phyloP scores from a whole-genome alignment of 305 asterid genomes.

The Fraxinus dipetala region DNA sequence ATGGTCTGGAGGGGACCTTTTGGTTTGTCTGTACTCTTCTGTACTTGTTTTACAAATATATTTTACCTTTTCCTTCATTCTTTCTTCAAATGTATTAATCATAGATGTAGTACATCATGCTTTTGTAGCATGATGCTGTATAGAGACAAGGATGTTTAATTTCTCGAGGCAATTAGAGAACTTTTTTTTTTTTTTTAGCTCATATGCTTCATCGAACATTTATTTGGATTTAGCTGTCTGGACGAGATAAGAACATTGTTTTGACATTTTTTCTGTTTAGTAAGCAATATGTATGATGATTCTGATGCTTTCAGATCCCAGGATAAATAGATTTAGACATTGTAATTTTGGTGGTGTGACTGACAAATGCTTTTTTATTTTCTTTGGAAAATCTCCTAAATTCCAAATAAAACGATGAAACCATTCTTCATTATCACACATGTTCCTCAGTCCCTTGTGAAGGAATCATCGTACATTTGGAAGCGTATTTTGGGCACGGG shows the following conservation, averaged over 20 bases:
- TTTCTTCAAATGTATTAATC: background rate
- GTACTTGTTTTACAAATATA: background rate
- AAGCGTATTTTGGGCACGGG: background rate
- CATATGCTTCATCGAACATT: background rate
- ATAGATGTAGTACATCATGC: background rate
- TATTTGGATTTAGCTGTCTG: background rate
- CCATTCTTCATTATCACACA: background rate
- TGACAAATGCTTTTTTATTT: background rate
- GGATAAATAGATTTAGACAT: background rate
- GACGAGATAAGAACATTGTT: background rate
- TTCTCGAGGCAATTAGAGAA: background rate
- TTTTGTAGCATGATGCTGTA: background rate
- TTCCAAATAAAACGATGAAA: background rate
- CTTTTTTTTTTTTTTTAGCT: background rate
- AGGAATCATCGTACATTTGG: background rate
- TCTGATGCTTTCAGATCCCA: background rate
- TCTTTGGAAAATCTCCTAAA: background rate
- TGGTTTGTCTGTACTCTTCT: conserved; percentile 16
- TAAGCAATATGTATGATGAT: background rate
- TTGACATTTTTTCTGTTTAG: background rate
- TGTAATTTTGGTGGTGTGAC: background rate
- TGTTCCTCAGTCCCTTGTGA: background rate
- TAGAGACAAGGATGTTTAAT: background rate
- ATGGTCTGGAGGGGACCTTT: background rate
- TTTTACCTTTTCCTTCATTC: background rate